A percentile compares a stretch with the other conserved stretches of the same genome.
Conservation (phyloP, 805 yeast genomes). For the Metschnikowia shivogae region DNA sequence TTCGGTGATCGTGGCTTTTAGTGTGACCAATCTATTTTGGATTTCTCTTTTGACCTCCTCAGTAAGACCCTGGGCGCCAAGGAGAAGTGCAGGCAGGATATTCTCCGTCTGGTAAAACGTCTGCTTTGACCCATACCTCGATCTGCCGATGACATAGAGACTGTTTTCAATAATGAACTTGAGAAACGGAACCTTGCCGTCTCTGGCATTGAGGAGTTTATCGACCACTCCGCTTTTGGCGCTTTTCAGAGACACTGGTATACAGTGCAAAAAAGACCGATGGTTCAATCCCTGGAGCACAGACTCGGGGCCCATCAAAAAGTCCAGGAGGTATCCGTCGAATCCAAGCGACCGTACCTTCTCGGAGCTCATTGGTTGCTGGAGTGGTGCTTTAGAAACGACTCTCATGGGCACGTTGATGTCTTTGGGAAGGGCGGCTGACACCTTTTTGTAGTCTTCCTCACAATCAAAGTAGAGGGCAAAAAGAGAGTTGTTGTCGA, state of each 20-base stretch:
- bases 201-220: constrained; percentile 24
- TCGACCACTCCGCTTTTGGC: constrained; percentile 38
- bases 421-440: constrained; percentile 32
- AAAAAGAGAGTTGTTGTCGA: constrained; percentile 49
- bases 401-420: constrained; percentile 59
- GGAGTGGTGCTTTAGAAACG: constrained; percentile 14
- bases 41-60: constrained; percentile 19
- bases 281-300: constrained; percentile 73
- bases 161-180: constrained; percentile 60
- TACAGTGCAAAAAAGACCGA: constrained; percentile 40
- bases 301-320: constrained; percentile 64
- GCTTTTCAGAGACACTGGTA: constrained; percentile 60
- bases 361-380: constrained; percentile 21
- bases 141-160: constrained; percentile 47
- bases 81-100: constrained; percentile 26
- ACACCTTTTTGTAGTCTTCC: constrained; percentile 44
- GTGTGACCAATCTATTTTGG: constrained; percentile 16
- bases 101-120: constrained; percentile 40
- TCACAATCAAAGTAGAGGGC: constrained; percentile 61
- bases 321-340: constrained; percentile 74
- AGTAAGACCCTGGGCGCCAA: constrained; percentile 33
- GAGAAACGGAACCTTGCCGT: constrained; percentile 45
- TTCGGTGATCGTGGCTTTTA: constrained; percentile 13
- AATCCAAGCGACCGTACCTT: constrained; percentile 55
- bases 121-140: constrained; percentile 63